phyloP scores from a whole-genome alignment of 2,329 filamentous ascomycete species.

The Xylariales sp. region DNA sequence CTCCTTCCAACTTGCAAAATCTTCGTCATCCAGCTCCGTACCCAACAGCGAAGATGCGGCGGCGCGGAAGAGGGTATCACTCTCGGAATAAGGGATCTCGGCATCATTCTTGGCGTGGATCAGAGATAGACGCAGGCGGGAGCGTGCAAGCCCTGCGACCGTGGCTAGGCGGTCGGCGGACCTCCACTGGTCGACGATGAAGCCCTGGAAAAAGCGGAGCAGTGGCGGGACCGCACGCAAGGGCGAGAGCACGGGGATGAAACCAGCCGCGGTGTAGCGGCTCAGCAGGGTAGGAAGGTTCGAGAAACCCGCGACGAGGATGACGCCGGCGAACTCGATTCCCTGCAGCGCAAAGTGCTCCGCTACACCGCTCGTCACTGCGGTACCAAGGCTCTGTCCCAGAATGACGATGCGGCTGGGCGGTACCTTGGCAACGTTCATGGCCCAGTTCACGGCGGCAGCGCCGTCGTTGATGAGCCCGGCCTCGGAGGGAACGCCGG shows the following conservation, averaged over 20 bases:
- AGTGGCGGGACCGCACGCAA: conserved; percentile 63
- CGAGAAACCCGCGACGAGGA: conserved; percentile 78
- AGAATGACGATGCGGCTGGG: conserved; percentile 72
- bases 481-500: conserved; percentile 72
- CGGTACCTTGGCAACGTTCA: conserved; percentile 59
- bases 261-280: conserved; percentile 73
- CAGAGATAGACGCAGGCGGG: conserved; percentile 60
- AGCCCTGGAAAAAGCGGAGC: conserved; percentile 53
- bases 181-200: conserved; percentile 78
- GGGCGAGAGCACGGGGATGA: conserved; percentile 75
- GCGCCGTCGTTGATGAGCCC: conserved; percentile 79
- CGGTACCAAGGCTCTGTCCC: conserved; percentile 86
- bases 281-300: conserved; percentile 68
- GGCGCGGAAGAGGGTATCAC: conserved; percentile 57
- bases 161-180: conserved; percentile 62
- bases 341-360: conserved; percentile 61
- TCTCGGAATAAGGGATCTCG: conserved; percentile 75
- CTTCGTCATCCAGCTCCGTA: conserved; percentile 27
- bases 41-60: conserved; percentile 48
- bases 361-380: conserved; percentile 70
- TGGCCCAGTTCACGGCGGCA: conserved; percentile 68
- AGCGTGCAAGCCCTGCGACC: conserved; percentile 46
- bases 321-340: conserved; percentile 70
- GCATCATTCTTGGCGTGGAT: conserved; percentile 77
- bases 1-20: conserved; percentile 41